These are phyloP conservation scores for Neurospora africana DNA, from an alignment of 495 filamentous ascomycete genomes.

Conservation along the genomic window DNA sequence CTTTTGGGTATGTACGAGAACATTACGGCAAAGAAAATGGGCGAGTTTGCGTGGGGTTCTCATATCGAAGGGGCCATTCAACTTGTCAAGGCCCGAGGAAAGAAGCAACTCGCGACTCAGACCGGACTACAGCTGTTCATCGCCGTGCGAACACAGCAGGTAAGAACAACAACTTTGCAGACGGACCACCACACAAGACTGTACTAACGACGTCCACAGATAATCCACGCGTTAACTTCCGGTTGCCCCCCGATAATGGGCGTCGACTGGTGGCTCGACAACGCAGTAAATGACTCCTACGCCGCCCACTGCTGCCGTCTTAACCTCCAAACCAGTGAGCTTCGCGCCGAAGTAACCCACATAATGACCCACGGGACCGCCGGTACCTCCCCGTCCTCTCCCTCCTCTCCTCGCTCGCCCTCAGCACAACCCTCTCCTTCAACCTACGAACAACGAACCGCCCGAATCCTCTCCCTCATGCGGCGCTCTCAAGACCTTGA, in stretches of 20 bases:
- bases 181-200: background rate
- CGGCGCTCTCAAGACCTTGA: conserved; percentile 33
- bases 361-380: conserved; percentile 24
- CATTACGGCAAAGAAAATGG: conserved; percentile 35
- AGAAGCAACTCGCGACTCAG: conserved; percentile 37
- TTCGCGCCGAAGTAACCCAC: conserved; percentile 34
- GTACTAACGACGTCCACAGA: conserved; percentile 13
- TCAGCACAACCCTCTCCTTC: background rate
- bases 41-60: conserved; percentile 39
- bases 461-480: conserved; percentile 31
- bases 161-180: conserved; percentile 12
- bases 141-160: conserved; percentile 42
- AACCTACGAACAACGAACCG: conserved; percentile 1
- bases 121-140: conserved; percentile 39
- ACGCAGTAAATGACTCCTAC: conserved; percentile 28
- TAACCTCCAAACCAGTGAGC: conserved; percentile 34
- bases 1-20: conserved; percentile 44
- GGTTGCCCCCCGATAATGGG: conserved; percentile 37
- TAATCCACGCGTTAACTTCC: conserved; percentile 36
- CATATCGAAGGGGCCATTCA: conserved; percentile 46
- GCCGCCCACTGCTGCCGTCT: conserved; percentile 32
- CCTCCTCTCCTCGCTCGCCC: background rate
- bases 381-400: conserved; percentile 14
- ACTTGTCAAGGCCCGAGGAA: conserved; percentile 42
- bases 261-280: conserved; percentile 41